These are phyloP conservation scores for Houttuynia cordata DNA, from an alignment of 164 flowering plant genomes.

Conservation along the genomic window DNA sequence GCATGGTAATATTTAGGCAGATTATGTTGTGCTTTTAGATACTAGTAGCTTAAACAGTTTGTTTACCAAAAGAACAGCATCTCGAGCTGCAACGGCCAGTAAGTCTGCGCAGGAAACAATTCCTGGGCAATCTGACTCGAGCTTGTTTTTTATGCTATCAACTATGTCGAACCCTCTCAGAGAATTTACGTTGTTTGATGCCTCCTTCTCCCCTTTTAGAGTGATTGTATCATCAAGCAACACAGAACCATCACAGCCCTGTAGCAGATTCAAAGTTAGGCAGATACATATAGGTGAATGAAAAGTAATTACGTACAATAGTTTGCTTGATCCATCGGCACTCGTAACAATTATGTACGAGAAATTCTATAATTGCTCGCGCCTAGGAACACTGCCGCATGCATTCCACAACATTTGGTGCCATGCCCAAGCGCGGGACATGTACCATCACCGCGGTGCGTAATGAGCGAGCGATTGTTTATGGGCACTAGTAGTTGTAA, in stretches of 20 bases:
- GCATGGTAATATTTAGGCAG: too few species aligned
- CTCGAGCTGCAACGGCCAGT: constrained; percentile 90
- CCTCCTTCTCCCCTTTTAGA: constrained; percentile 68
- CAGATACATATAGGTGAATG: too few species aligned
- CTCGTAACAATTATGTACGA: not conserved
- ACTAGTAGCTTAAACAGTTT: not conserved
- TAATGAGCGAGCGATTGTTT: too few species aligned
- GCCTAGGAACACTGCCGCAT: not conserved
- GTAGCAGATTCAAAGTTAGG: constrained; percentile 5
- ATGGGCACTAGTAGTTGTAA: not conserved
- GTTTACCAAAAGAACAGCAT: constrained; percentile 77
- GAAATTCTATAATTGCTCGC: not conserved
- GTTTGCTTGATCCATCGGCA: not conserved
- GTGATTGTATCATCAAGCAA: constrained; percentile 73
- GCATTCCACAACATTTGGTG: too few species aligned
- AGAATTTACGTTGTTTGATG: constrained; percentile 43
- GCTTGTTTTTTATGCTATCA: constrained; percentile 66
- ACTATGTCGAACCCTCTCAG: constrained; percentile 55
- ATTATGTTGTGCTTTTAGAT: too few species aligned
- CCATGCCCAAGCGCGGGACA: too few species aligned
- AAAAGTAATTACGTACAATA: too few species aligned
- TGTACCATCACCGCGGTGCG: too few species aligned
- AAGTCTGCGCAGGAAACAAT: constrained; percentile 86
- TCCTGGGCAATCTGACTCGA: constrained; percentile 91
- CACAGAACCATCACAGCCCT: constrained; percentile 97